Conservation (phyloP, 805 yeast genomes). For the Lipomyces spencermartinsiae region DNA sequence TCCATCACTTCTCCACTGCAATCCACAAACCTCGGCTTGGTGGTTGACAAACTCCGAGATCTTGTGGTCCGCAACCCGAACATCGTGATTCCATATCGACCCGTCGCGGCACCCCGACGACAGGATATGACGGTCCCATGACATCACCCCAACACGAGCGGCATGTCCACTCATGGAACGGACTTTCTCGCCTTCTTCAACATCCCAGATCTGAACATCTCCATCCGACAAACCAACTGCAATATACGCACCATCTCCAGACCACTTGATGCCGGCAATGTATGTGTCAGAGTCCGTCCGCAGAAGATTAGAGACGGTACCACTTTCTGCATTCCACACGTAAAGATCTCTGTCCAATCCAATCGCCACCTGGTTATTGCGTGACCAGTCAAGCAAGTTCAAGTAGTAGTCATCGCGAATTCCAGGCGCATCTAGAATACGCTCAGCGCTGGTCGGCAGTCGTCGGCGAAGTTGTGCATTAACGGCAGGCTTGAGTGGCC, state of each 20-base stretch:
- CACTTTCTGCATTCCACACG: conserved; percentile 89
- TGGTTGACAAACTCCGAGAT: conserved; percentile 68
- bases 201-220: conserved; percentile 89
- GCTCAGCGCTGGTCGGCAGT: conserved; percentile 85
- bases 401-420: conserved; percentile 90
- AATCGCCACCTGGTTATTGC: conserved; percentile 79
- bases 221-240: conserved; percentile 88
- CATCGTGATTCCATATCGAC: conserved; percentile 85
- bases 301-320: conserved; percentile 71
- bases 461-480: conserved; percentile 54
- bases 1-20: conserved; percentile 85
- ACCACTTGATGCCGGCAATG: conserved; percentile 84
- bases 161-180: conserved; percentile 79
- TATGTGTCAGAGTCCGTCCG: conserved; percentile 57
- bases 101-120: conserved; percentile 92
- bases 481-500: conserved; percentile 46
- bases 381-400: conserved; percentile 87
- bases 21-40: conserved; percentile 89
- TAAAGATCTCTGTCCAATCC: conserved; percentile 85
- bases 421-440: conserved; percentile 96
- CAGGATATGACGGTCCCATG: conserved; percentile 82
- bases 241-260: conserved; percentile 85
- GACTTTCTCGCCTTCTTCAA: conserved; percentile 67
- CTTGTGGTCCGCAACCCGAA: conserved; percentile 79
- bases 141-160: conserved; percentile 79